Evolutionary conservation across 1,284 basidiomycete genomes (phyloP), one percentile per base, ranked within the genome.

Genomic region (Boletus sp.): DNA sequence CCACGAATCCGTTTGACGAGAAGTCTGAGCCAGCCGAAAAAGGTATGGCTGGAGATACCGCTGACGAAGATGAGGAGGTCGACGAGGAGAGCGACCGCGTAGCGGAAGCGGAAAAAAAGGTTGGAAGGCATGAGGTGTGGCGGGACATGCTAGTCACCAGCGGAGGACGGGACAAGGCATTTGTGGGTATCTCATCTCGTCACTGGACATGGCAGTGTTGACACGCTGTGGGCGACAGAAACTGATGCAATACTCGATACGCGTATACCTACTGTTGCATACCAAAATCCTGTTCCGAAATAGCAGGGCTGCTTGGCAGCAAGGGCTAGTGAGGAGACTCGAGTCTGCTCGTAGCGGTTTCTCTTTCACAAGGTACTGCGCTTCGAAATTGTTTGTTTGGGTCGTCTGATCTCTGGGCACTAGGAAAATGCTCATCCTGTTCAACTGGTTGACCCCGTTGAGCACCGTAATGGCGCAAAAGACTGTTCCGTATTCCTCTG

Each of bases 161-260:
- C 55, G 75, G 79, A 53, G 88, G 88, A 36, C 74, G 88, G 56
- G 88, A 91, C 66, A 91, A 91, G 67, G 79, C 82, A 23, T 84
- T 91, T 61, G 88, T 90, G 68, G 62, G 85, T 77, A 49, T 54
- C 30, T 42, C 32, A 27, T 36, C 25, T 25, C 12, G 16, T 36
- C 2, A n/a, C 22, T 23, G 16, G 30, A 9, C 26, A 41, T 32
- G 38, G 19, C 25, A 25, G 17, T 37, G 33, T 53, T 57, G 49
- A 57, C 43, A 8, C 20, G 5, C 39, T 40, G 17, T 38, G 23
- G 42, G 34, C 26, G 35, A 22, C 51, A 90, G 88, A 91, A 91
- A 90, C 60, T 88, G 47, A 80, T 90, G 49, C 88, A 91, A 71
- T 91, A 90, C 64, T 77, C 83, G 20, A 76, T 91, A 53, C 78